These are phyloP conservation scores for Tricholoma hemisulphureum DNA, from an alignment of 768 basidiomycete genomes.

Conservation along the genomic window DNA sequence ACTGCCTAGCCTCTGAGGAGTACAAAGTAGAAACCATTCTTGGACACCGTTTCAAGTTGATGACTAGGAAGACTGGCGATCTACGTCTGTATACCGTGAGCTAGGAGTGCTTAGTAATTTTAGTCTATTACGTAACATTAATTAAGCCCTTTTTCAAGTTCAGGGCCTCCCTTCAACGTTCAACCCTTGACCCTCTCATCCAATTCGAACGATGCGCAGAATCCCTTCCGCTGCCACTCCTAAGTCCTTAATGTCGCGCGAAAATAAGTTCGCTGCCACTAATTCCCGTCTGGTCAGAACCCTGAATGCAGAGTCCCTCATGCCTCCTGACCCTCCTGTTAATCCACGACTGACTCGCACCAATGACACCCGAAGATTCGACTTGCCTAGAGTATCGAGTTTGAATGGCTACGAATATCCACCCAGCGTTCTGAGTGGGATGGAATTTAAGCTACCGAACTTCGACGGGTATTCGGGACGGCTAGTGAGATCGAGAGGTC, in stretches of 20 bases:
- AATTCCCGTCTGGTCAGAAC: background rate
- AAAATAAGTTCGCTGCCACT: too few relatives aligned
- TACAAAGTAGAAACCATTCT: constrained; percentile 19
- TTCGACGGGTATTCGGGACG: background rate
- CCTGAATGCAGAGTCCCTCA: background rate
- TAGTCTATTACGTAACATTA: too few relatives aligned
- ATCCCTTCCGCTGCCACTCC: constrained; percentile 18
- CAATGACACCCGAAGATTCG: background rate
- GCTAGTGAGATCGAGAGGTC: background rate
- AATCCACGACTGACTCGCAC: background rate
- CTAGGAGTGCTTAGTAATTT: too few relatives aligned
- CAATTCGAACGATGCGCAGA: constrained; percentile 21
- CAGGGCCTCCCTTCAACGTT: too few relatives aligned
- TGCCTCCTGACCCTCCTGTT: too few relatives aligned
- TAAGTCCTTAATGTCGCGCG: constrained; percentile 10
- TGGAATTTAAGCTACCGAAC: background rate
- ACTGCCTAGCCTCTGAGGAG: constrained; percentile 14
- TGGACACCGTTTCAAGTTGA: constrained; percentile 10
- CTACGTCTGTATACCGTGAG: constrained; percentile 16
- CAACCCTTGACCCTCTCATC: too few relatives aligned
- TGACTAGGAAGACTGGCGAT: constrained; percentile 2
- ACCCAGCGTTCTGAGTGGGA: background rate
- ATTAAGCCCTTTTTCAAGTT: too few relatives aligned
- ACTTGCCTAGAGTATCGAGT: background rate
- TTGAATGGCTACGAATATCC: background rate